Percentiles rank a stretch among this genome's conserved stretches.
Evolutionary conservation across 805 yeast genomes (phyloP).

Genomic region (Wickerhamiella musiphila): DNA sequence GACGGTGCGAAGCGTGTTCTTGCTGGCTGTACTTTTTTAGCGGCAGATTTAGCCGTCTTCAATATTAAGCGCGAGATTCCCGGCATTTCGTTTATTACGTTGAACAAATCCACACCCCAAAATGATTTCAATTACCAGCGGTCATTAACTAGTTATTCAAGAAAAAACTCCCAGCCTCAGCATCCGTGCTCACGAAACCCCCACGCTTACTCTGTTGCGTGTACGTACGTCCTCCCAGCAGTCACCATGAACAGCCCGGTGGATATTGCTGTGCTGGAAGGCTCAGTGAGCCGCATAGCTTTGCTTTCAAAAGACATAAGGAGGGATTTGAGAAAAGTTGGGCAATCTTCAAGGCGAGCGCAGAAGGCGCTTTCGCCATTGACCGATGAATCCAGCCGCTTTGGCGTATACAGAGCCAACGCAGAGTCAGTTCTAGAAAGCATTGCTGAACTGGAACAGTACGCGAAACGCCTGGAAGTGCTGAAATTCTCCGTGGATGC

Average conservation of each 20-base stretch:
- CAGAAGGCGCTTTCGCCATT: conserved; percentile 56
- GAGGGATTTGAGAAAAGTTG: conserved; percentile 35
- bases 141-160: too few relatives aligned
- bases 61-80: background rate
- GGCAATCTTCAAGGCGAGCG: conserved; percentile 36
- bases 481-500: conserved; percentile 6
- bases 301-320: conserved; percentile 38
- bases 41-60: background rate
- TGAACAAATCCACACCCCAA: too few relatives aligned
- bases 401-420: conserved; percentile 11
- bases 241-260: conserved; percentile 2
- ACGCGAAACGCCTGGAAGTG: conserved; percentile 24
- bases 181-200: too few relatives aligned
- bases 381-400: conserved; percentile 41
- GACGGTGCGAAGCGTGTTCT: conserved; percentile 95
- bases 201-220: too few relatives aligned
- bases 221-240: too few relatives aligned
- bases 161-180: too few relatives aligned
- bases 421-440: conserved; percentile 15
- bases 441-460: conserved; percentile 18
- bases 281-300: conserved; percentile 43
- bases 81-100: too few relatives aligned
- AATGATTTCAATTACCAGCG: too few relatives aligned
- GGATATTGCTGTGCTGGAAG: conserved; percentile 67
- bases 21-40: conserved; percentile 35